Conservation (phyloP, 2,329 filamentous ascomycete genomes). For the Akanthomyces muscarius region DNA sequence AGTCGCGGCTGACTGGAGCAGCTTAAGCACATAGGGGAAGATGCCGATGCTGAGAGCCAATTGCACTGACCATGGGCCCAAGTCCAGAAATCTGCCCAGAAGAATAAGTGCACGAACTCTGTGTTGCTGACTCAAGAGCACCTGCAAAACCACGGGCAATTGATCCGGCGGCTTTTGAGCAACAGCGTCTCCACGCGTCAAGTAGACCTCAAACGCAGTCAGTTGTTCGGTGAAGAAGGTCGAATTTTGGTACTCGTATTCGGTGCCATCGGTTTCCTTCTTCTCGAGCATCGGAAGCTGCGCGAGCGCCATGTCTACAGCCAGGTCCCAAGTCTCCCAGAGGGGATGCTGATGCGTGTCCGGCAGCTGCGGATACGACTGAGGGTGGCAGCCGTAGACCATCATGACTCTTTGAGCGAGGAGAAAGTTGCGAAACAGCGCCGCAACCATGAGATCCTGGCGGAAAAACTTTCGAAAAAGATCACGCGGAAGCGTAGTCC, state of each 20-base stretch:
- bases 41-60: constrained; percentile 96
- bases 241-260: constrained; percentile 93
- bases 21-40: constrained; percentile 96
- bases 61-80: constrained; percentile 98
- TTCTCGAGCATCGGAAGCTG: constrained; percentile 83
- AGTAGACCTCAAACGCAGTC: constrained; percentile 94
- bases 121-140: constrained; percentile 92
- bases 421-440: constrained; percentile 92
- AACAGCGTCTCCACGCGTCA: constrained; percentile 74
- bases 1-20: constrained; percentile 88
- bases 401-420: constrained; percentile 94
- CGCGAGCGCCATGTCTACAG: constrained; percentile 88
- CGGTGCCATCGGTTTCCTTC: constrained; percentile 66
- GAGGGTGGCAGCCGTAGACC: constrained; percentile 91
- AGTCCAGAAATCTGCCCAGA: constrained; percentile 86
- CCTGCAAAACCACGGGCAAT: constrained; percentile 91
- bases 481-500: constrained; percentile 87
- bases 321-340: constrained; percentile 97
- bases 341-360: constrained; percentile 92
- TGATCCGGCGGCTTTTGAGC: constrained; percentile 88
- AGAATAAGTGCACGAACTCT: constrained; percentile 85
- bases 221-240: constrained; percentile 96
- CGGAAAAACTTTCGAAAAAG: constrained; percentile 96
- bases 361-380: constrained; percentile 86
- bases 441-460: constrained; percentile 98